Base-by-base conservation (phyloP, 2,329 filamentous ascomycete species). In the Fusarium metavorans region DNA sequence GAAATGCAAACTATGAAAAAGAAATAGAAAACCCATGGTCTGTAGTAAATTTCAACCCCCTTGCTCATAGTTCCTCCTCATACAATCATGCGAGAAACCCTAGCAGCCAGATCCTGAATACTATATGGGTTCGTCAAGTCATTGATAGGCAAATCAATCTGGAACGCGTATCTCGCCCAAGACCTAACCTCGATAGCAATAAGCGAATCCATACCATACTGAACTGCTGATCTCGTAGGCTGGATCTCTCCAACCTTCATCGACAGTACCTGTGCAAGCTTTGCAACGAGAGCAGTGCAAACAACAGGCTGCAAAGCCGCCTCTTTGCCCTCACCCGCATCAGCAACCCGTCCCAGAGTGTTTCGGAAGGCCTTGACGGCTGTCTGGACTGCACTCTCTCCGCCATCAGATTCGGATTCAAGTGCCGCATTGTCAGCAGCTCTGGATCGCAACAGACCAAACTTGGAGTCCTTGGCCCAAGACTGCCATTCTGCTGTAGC, bases 141-240 rank as follows among this genome's bases (percentile, higher is more conserved):
- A 65, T 72, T 77, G 50, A 77, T 77, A 6, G 75, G 75, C 23
- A 77, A 54, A 57, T 77, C 75, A 39, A 77, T 77, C 71, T 77
- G 75, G 60, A 77, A 77, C 10, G 75, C 75, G 27, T 77, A 77
- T 77, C 75, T 73, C 7, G 75, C 75, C 75, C 75, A 77, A 20
- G 75, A 77, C 5, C 75, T 69, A 37, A 77, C 75, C 64, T 76
- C 75, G 9, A 77, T 77, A 11, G 75, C 75, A 62, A 77, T 77
- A 16, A 77, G 75, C 14, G 75, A 77, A 34, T 77, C 75, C 75
- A 77, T 77, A 5, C 75, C 75, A 23, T 77, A 77, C 57, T 77
- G 75, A 4, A 77, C 68, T 10, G 75, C 75, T 4, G 75, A 77
- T 27, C 75, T 76, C 2, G 75, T 62, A 27, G 71, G 70, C 23